Conservation (phyloP, 345 rosid species). For the Angophora floribunda region DNA sequence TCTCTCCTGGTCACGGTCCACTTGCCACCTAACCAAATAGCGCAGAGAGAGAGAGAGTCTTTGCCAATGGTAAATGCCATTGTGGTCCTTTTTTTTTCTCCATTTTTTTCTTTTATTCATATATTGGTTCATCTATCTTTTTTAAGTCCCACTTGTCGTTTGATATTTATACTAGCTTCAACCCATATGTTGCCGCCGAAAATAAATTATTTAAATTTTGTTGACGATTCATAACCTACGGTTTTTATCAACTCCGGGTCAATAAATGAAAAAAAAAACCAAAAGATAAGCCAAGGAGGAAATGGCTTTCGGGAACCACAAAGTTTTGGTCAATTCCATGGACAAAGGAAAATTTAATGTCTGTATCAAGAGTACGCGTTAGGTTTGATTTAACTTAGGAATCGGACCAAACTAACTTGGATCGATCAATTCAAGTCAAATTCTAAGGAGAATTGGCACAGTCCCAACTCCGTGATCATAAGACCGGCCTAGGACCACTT, state of each 20-base stretch:
- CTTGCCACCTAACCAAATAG: neutral
- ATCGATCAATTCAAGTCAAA: neutral
- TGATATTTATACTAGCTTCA: neutral
- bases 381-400: neutral
- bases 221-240: neutral
- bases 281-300: neutral
- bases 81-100: neutral
- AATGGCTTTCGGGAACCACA: neutral
- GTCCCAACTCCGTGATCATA: neutral
- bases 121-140: neutral
- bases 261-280: neutral
- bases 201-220: neutral
- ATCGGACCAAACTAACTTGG: neutral
- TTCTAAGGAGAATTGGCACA: neutral
- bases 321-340: neutral
- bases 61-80: neutral
- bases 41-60: neutral
- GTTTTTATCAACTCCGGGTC: neutral
- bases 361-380: no score
- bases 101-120: neutral
- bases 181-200: neutral
- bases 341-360: neutral
- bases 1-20: neutral
- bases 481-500: neutral
- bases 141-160: neutral